phyloP scores from a whole-genome alignment of 345 rosid species.

The Aethionema arabicum region DNA sequence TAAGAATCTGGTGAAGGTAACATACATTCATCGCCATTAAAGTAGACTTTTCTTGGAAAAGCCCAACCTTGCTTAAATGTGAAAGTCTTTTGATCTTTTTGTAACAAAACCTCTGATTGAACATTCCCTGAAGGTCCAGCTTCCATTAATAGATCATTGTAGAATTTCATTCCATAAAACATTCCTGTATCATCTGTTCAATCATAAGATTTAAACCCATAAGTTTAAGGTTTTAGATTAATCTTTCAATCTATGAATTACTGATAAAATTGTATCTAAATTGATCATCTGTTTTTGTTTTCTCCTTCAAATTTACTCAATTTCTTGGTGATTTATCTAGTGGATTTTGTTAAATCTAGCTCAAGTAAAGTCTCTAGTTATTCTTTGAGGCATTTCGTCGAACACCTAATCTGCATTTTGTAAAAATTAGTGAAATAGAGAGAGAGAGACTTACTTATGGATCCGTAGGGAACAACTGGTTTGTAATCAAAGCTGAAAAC shows the following conservation, averaged over 20 bases:
- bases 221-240: not conserved
- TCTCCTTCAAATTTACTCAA: not conserved
- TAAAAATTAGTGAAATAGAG: not conserved
- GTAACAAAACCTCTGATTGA: slow-evolving; percentile 82
- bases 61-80: slow-evolving; percentile 94
- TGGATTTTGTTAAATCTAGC: too few relatives aligned
- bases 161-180: slow-evolving; percentile 76
- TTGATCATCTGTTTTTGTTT: too few relatives aligned
- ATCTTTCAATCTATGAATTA: not conserved
- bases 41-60: slow-evolving; percentile 81
- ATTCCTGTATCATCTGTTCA: slow-evolving; percentile 82
- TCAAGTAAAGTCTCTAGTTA: too few relatives aligned
- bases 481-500: slow-evolving; percentile 87
- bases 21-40: slow-evolving; percentile 93
- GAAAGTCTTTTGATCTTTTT: slow-evolving; percentile 72
- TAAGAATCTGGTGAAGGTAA: slow-evolving; percentile 83
- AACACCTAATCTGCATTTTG: too few relatives aligned
- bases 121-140: slow-evolving; percentile 87
- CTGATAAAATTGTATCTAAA: too few relatives aligned
- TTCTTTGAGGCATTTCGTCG: too few relatives aligned
- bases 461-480: slow-evolving; percentile 66
- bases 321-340: not conserved
- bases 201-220: not conserved
- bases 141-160: slow-evolving; percentile 83
- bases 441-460: slow-evolving; percentile 50